These are phyloP conservation scores for Colletotrichum sp. DNA, from an alignment of 2,329 filamentous ascomycete species.

Conservation along the genomic window DNA sequence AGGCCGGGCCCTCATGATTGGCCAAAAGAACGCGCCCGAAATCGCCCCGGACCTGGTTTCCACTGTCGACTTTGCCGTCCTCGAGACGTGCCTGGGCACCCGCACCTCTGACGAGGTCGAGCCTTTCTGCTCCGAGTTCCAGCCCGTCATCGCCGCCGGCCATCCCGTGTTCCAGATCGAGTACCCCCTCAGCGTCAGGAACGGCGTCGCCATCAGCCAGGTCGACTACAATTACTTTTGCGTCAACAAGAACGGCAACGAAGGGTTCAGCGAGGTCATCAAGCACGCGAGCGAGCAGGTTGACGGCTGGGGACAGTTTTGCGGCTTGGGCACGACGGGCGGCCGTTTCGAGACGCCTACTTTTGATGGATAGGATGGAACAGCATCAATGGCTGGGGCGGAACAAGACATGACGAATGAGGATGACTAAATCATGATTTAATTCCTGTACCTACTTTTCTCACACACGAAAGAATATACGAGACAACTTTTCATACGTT, in stretches of 20 bases:
- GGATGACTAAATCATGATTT: neutral
- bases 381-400: neutral
- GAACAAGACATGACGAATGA: neutral
- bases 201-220: slow-evolving; percentile 26
- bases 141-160: slow-evolving; percentile 29
- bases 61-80: slow-evolving; percentile 37
- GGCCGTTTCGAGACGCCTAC: slow-evolving; percentile 28
- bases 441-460: neutral
- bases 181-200: slow-evolving; percentile 32
- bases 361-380: slow-evolving; percentile 11
- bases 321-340: slow-evolving; percentile 18
- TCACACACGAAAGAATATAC: neutral
- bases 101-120: slow-evolving; percentile 25
- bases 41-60: slow-evolving; percentile 28
- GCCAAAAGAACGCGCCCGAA: slow-evolving; percentile 38
- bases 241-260: slow-evolving; percentile 26
- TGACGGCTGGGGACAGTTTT: slow-evolving; percentile 38
- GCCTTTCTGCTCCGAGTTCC: slow-evolving; percentile 34
- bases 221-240: slow-evolving; percentile 32
- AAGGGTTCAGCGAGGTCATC: slow-evolving; percentile 35
- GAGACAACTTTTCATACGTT: neutral
- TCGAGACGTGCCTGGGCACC: slow-evolving; percentile 36
- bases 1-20: slow-evolving; percentile 29
- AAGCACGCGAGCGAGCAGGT: slow-evolving; percentile 36
- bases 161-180: slow-evolving; percentile 40